Evolutionary conservation across 257 asterid genomes (phyloP).

Genomic region (Forsythia viridissima): DNA sequence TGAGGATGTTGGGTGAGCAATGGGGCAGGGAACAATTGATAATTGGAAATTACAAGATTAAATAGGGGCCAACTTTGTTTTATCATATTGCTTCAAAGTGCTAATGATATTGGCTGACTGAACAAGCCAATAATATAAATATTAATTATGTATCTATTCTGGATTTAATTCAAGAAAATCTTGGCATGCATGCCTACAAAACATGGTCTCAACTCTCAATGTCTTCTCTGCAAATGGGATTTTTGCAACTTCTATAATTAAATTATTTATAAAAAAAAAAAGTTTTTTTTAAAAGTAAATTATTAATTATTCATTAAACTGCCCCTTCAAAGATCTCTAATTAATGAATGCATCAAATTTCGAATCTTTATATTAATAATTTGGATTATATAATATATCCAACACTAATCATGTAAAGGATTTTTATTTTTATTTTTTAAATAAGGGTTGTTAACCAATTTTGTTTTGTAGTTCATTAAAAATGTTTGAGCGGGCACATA

Average conservation of each 20-base stretch:
- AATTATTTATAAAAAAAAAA: neutral
- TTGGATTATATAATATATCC: neutral
- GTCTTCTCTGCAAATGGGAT: neutral
- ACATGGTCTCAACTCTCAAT: neutral
- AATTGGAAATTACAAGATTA: slow-evolving; percentile 6
- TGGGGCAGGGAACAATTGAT: slow-evolving; percentile 25
- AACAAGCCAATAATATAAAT: neutral
- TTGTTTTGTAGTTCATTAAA: neutral
- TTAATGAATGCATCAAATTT: neutral
- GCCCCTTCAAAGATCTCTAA: neutral
- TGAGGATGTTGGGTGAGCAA: neutral
- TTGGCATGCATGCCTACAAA: neutral
- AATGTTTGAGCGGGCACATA: neutral
- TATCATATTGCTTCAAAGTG: neutral
- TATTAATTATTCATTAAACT: neutral
- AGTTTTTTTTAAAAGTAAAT: neutral
- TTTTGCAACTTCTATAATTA: neutral
- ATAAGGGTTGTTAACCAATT: neutral
- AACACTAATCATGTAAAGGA: neutral
- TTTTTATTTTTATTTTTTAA: neutral
- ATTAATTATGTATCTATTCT: neutral
- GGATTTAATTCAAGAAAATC: neutral
- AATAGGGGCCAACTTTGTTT: neutral
- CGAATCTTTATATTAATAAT: neutral
- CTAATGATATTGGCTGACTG: neutral